These are phyloP conservation scores for Sporothrix pallida DNA, from an alignment of 2,329 filamentous ascomycete species.

Conservation along the genomic window DNA sequence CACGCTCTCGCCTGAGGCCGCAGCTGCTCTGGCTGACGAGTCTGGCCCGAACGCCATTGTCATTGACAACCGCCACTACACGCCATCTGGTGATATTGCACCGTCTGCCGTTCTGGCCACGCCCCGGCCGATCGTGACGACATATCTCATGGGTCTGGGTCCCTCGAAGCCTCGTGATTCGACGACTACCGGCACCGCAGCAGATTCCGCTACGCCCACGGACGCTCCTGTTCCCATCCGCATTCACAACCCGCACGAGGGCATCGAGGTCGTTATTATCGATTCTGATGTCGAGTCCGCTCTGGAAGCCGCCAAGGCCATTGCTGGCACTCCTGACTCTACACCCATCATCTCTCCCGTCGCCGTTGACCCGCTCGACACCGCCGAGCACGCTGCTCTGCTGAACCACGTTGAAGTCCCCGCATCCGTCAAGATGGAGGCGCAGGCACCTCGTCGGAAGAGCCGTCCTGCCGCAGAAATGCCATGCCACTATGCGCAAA, in stretches of 20 bases:
- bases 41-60: background rate
- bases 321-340: slow-evolving; percentile 3
- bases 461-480: background rate
- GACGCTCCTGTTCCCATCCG: background rate
- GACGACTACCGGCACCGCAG: background rate
- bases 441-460: slow-evolving; percentile 14
- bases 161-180: background rate
- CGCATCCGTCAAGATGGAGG: slow-evolving; percentile 32
- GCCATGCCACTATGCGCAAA: slow-evolving; percentile 38
- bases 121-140: slow-evolving; percentile 36
- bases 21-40: slow-evolving; percentile 28
- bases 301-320: slow-evolving; percentile 20
- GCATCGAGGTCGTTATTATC: slow-evolving; percentile 28
- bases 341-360: slow-evolving; percentile 13
- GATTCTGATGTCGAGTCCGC: slow-evolving; percentile 21
- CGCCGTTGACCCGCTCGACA: slow-evolving; percentile 14
- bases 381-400: background rate
- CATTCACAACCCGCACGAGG: slow-evolving; percentile 17
- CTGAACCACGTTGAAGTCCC: slow-evolving; percentile 8
- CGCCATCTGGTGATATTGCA: slow-evolving; percentile 19
- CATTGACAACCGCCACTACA: slow-evolving; percentile 36
- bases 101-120: slow-evolving; percentile 33
- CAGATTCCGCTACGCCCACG: background rate
- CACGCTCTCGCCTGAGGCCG: slow-evolving; percentile 21
- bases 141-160: slow-evolving; percentile 37